Percentiles rank a stretch among this genome's conserved stretches.
Conservation (phyloP, 768 basidiomycete genomes). For the Phlegmacium glaucopus region DNA sequence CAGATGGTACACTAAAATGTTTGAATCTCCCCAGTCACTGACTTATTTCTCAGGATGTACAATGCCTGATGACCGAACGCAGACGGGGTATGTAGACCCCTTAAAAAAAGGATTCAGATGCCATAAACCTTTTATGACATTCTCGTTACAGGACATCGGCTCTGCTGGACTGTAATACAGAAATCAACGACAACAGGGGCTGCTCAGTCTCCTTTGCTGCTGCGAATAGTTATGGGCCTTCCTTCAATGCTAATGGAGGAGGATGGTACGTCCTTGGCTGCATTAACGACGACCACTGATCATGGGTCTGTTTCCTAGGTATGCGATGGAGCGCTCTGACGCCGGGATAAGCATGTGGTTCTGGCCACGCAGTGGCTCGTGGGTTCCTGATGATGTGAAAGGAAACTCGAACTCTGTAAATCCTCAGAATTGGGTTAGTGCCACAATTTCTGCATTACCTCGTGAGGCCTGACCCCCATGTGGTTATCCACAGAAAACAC, state of each 20-base stretch:
- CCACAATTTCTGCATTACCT: background rate
- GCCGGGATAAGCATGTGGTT: conserved; percentile 58
- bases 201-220: conserved; percentile 42
- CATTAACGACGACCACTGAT: background rate
- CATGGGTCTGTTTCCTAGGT: conserved; percentile 27
- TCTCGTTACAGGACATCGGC: conserved; percentile 22
- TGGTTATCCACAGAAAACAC: conserved; percentile 43
- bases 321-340: conserved; percentile 50
- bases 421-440: conserved; percentile 40
- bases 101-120: background rate
- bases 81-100: conserved; percentile 35
- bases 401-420: conserved; percentile 27
- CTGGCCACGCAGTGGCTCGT: conserved; percentile 45
- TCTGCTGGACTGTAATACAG: conserved; percentile 40
- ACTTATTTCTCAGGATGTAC: conserved; percentile 35
- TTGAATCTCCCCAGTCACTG: background rate
- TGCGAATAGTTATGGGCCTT: conserved; percentile 44
- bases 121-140: background rate
- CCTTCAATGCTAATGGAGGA: conserved; percentile 56
- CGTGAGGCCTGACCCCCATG: background rate
- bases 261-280: conserved; percentile 43
- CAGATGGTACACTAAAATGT: conserved; percentile 27
- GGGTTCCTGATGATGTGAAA: conserved; percentile 40
- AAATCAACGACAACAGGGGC: conserved; percentile 44
- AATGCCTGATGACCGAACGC: conserved; percentile 34